phyloP scores from a whole-genome alignment of 805 yeast species.

The Yamadazyma philogaea region DNA sequence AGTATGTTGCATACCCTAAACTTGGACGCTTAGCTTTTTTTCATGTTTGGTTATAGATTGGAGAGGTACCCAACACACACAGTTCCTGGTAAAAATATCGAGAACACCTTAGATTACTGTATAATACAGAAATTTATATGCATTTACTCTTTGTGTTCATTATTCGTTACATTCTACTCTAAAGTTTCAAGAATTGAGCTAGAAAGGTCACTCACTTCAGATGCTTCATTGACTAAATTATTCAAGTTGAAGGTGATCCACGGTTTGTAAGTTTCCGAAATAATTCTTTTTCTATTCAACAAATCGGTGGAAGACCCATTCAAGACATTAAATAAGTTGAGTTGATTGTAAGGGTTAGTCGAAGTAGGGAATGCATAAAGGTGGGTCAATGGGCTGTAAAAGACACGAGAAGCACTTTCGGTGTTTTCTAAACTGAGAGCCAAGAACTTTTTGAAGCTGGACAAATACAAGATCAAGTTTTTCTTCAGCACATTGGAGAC shows the following conservation, averaged over 20 bases:
- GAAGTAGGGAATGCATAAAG: slow-evolving; percentile 53
- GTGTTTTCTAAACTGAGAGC: slow-evolving; percentile 34
- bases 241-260: slow-evolving; percentile 7
- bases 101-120: background rate
- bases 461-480: slow-evolving; percentile 41
- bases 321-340: slow-evolving; percentile 55
- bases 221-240: slow-evolving; percentile 4
- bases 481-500: slow-evolving; percentile 28
- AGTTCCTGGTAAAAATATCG: too few relatives aligned
- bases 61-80: too few relatives aligned
- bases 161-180: slow-evolving; percentile 3
- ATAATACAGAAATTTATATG: background rate
- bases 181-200: slow-evolving; percentile 3
- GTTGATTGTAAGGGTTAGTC: slow-evolving; percentile 62
- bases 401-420: slow-evolving; percentile 15
- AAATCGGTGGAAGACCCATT: slow-evolving; percentile 15
- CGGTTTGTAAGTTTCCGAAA: slow-evolving; percentile 9
- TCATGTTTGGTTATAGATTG: background rate
- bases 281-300: slow-evolving; percentile 14
- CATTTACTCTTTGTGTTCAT: background rate
- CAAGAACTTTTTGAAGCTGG: slow-evolving; percentile 41
- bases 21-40: slow-evolving; percentile 24
- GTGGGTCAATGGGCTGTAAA: slow-evolving; percentile 46
- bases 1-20: slow-evolving; percentile 23
- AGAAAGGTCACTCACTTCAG: slow-evolving; percentile 4